Base-by-base conservation (phyloP, 345 rosid species). In the Geranium brycei region DNA sequence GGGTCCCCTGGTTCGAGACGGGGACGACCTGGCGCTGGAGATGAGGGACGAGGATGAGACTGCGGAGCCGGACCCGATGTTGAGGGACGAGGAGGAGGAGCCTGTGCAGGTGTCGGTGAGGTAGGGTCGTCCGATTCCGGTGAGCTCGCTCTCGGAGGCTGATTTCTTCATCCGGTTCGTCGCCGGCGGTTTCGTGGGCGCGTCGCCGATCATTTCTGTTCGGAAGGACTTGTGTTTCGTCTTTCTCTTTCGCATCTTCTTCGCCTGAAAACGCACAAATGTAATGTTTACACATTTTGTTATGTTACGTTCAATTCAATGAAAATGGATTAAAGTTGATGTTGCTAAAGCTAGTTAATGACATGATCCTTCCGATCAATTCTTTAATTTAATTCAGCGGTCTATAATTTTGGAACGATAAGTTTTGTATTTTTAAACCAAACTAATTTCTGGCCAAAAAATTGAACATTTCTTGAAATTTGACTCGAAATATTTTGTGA, bases 181-280 rank as follows among this genome's bases (percentile, higher is more conserved):
- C 12, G 59, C 32, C 58, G 8, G 28, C 28, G 10, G 40, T 14
- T 47, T 58, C 19, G 41, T 57, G 40, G 28, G 14, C 14, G 1
- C 41, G 5, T 35, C 41, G 5, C 57, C 17, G 57, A 12, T 60
- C 18, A 63, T 38, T 57, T 1, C 67, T 17, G 1, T 65, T n/a
- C 30, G 58, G 32, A 11, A 31, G 0, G 63, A 4, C 1, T 59
- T 66, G 60, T 51, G 58, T 56, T 12, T 4, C 18, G 5, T 19
- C 57, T 63, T 70, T 19, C 69, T 69, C 61, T 62, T 77, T 63
- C 40, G 66, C 4, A 73, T 31, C 70, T 69, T 82, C 75, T 65
- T 73, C 4, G 62, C 81, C 86, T 82, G 73, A 32, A 16, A 40
- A 13, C 14, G 3, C 4, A 59, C 16, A 31, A 62, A 59, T 56